These are phyloP conservation scores for Crithidia acanthocephali DNA, from an alignment of 208 protist genomes.

Conservation along the genomic window DNA sequence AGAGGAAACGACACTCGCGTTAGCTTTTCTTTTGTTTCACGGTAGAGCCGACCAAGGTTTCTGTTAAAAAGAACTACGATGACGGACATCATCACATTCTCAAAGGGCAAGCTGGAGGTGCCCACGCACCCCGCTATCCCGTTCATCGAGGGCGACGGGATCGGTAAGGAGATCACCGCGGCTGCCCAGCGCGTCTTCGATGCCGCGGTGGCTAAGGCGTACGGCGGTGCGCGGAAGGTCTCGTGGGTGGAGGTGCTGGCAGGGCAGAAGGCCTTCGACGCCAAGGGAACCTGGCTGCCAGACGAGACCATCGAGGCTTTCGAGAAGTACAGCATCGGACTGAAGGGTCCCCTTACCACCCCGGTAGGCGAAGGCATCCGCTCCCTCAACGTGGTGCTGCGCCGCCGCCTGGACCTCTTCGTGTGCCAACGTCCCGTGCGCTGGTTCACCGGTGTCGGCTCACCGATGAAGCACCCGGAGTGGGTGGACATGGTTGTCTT, in stretches of 20 bases:
- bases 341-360: constrained; percentile 52
- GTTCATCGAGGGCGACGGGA: constrained; percentile 57
- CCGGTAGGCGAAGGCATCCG: constrained; percentile 56
- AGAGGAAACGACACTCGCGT: too few species aligned
- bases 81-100: constrained; percentile 25
- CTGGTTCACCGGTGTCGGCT: constrained; percentile 49
- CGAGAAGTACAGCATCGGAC: constrained; percentile 32
- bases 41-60: too few species aligned
- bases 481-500: constrained; percentile 65
- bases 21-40: too few species aligned
- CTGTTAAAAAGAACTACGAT: constrained; percentile 5
- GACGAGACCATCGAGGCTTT: constrained; percentile 50
- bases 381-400: constrained; percentile 60
- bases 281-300: constrained; percentile 35
- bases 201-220: constrained; percentile 47
- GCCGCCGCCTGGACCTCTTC: constrained; percentile 51
- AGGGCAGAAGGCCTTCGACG: constrained; percentile 39
- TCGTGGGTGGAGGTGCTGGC: constrained; percentile 54
- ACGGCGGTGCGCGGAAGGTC: constrained; percentile 34
- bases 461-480: constrained; percentile 49
- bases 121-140: constrained; percentile 48
- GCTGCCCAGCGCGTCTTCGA: constrained; percentile 40
- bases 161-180: constrained; percentile 49
- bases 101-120: constrained; percentile 25
- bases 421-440: constrained; percentile 58